phyloP scores from a whole-genome alignment of 2,329 filamentous ascomycete species.

The Talaromyces sp. region DNA sequence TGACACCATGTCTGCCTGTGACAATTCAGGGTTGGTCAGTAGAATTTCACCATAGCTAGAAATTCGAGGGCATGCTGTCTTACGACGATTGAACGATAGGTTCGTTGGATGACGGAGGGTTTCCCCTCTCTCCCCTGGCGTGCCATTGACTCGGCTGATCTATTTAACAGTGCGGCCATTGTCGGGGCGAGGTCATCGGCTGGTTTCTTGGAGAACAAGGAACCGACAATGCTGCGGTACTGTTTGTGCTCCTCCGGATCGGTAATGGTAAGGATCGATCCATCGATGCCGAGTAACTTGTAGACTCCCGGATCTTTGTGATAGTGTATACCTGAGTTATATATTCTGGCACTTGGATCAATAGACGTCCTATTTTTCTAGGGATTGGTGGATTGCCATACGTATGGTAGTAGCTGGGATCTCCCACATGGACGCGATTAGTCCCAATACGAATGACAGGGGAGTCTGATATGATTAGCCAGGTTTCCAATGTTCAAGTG shows the following conservation, averaged over 20 bases:
- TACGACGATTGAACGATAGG: not conserved
- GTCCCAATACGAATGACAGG: not conserved
- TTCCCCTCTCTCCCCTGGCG: not conserved
- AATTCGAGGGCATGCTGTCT: not conserved
- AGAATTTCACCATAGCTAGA: not conserved
- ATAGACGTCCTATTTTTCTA: not conserved
- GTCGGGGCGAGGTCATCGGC: not conserved
- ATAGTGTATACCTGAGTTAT: not conserved
- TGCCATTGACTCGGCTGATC: not conserved
- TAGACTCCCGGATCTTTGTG: not conserved
- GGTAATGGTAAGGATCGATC: slow-evolving; percentile 7
- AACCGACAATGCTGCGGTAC: slow-evolving; percentile 1
- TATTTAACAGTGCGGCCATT: not conserved
- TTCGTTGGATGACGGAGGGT: not conserved
- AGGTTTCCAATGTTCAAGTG: not conserved
- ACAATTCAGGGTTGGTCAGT: not conserved
- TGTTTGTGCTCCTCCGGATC: slow-evolving; percentile 23
- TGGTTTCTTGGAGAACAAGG: slow-evolving; percentile 5
- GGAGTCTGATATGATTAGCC: not conserved
- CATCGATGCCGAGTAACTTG: not conserved
- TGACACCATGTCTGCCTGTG: not conserved
- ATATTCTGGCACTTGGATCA: not conserved
- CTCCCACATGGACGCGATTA: not conserved
- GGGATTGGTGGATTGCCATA: not conserved
- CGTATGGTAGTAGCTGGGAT: not conserved